phyloP scores from a whole-genome alignment of 1,139 yeast genomes.

The Taphrina pruni region DNA sequence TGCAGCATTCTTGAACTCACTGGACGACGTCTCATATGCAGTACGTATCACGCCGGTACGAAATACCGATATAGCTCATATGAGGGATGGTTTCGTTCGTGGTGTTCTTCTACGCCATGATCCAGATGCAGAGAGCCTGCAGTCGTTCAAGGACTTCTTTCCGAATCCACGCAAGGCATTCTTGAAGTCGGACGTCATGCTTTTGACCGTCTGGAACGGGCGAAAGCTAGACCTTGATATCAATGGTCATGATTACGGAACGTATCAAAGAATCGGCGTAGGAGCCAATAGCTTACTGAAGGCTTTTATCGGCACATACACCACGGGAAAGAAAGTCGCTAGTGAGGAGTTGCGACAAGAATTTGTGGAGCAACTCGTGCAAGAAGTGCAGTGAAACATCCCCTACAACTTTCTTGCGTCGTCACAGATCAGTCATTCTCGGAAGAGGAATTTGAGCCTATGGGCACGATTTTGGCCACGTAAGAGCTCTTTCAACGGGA shows the following conservation, averaged over 20 bases:
- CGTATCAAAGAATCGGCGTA: background rate
- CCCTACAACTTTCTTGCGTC: no score
- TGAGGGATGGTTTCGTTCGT: conserved; percentile 86
- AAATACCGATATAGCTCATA: conserved; percentile 85
- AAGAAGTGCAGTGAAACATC: conserved; percentile 7
- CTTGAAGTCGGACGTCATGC: conserved; percentile 24
- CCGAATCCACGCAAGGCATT: conserved; percentile 34
- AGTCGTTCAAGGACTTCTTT: conserved; percentile 35
- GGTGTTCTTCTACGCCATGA: conserved; percentile 58
- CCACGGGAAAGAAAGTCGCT: conserved; percentile 31
- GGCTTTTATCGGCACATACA: conserved; percentile 29
- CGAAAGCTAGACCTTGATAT: conserved; percentile 16
- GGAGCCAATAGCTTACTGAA: background rate
- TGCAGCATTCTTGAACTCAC: conserved; percentile 59
- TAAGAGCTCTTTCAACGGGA: no score
- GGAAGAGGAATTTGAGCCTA: no score
- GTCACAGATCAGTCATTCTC: no score
- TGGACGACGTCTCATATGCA: conserved; percentile 67
- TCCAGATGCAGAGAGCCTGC: conserved; percentile 26
- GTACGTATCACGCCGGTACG: conserved; percentile 84
- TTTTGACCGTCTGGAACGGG: conserved; percentile 28
- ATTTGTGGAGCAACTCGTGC: conserved; percentile 25
- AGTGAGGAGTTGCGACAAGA: conserved; percentile 28
- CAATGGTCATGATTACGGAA: conserved; percentile 36
- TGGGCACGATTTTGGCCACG: no score